Base-by-base conservation (phyloP, 2,329 filamentous ascomycete species). In the Trichoderma sp. region DNA sequence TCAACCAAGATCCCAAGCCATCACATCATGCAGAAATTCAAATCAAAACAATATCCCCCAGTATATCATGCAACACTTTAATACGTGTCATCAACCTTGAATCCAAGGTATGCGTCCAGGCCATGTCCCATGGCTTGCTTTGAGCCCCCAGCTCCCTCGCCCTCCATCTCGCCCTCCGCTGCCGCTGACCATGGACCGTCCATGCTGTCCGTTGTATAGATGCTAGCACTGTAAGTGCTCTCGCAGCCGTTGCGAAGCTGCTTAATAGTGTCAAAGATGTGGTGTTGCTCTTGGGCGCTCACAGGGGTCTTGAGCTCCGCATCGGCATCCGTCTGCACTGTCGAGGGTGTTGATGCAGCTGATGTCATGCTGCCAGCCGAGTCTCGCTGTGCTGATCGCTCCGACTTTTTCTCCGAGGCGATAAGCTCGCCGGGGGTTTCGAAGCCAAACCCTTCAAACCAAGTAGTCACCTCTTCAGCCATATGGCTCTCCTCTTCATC, bases 361-460 rank as follows among this genome's bases (percentile, higher is more conserved):
- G 70, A 71, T 8, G 62, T 70, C 59, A 73, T 53, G 71, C 71
- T 73, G 32, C 71, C 68, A 15, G 71, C 62, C 7, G 71, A 73
- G 20, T 73, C 68, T 55, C 71, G 39, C 77, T 43, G 74, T 53
- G 17, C 73, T 73, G 74, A 75, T 79, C 47, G 73, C 74, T 34
- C 75, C 73, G 6, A 77, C 76, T 64, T 75, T 72, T 61, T 59
- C 32, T 73, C 74, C 50, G 75, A 79, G 12, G 76, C 67, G 23
- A 81, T 73, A 50, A 88, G 80, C 47, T 78, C 75, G 8, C 86
- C 85, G 55, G 80, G 76, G 3, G 81, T 78, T 39, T 83, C 80
- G 70, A 88, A 85, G 13, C 84, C 83, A 76, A 87, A 85, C 4
- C 80, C 82, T n/a, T 81, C 80, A 74, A 86, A 88, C 88, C 88